phyloP scores from a whole-genome alignment of 164 flowering plant genomes.

The Echeveria elegans region DNA sequence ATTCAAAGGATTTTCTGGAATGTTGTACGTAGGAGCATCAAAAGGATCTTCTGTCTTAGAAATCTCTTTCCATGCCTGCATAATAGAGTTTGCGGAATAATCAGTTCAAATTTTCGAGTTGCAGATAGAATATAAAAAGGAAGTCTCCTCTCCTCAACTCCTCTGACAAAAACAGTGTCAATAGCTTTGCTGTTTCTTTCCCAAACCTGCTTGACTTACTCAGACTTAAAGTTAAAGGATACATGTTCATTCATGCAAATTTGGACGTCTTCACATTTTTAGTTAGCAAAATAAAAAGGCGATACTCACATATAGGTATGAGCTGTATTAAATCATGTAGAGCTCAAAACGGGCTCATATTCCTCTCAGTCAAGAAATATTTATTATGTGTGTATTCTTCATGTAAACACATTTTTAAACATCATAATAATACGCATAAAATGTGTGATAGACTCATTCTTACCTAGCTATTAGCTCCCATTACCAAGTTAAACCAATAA shows the following conservation, averaged over 20 bases:
- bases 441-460: no score
- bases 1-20: slow-evolving; percentile 94
- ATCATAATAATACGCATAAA: background rate
- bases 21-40: slow-evolving; percentile 90
- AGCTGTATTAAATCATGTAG: no score
- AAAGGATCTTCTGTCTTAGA: slow-evolving; percentile 85
- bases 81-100: background rate
- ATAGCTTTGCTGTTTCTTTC: background rate
- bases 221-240: background rate
- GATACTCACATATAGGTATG: no score
- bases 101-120: background rate
- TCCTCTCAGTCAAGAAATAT: no score
- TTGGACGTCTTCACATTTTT: no score
- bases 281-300: no score
- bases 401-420: no score
- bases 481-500: background rate
- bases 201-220: background rate
- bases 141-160: no score
- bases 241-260: no score
- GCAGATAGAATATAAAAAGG: background rate
- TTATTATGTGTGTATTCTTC: no score
- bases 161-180: background rate
- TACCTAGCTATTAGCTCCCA: background rate
- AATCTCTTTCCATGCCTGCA: slow-evolving; percentile 55
- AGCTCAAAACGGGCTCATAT: no score